Evolutionary conservation across 2,329 filamentous ascomycete genomes (phyloP).

Genomic region (Parasarocladium wereldwijsianum): DNA sequence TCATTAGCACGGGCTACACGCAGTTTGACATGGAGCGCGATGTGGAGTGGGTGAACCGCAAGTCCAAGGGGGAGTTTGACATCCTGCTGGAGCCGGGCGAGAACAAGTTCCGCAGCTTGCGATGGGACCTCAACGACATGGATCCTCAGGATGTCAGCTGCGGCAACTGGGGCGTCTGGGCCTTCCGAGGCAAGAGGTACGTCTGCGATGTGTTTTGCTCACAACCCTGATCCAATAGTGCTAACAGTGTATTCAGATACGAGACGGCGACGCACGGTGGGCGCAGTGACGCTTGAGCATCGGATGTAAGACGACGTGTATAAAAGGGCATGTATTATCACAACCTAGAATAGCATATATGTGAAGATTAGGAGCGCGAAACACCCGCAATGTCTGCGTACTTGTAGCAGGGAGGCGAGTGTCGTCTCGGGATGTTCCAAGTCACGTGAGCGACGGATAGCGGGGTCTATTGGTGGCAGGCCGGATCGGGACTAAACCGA

Average conservation of each 20-base stretch:
- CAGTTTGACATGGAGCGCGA: constrained; percentile 90
- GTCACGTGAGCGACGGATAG: too few relatives aligned
- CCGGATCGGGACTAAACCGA: too few relatives aligned
- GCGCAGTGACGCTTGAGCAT: too few relatives aligned
- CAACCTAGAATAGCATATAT: not conserved
- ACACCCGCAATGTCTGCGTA: too few relatives aligned
- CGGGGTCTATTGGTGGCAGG: too few relatives aligned
- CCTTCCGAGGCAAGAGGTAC: constrained; percentile 91
- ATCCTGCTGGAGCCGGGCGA: constrained; percentile 82
- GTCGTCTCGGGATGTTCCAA: too few relatives aligned
- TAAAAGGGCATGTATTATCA: constrained; percentile 1
- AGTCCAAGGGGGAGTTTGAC: constrained; percentile 81
- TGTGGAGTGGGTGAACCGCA: constrained; percentile 76
- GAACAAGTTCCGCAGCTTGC: constrained; percentile 82
- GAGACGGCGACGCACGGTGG: constrained; percentile 46
- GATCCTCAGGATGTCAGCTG: constrained; percentile 90
- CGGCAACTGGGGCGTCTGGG: constrained; percentile 96
- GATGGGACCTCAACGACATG: constrained; percentile 94
- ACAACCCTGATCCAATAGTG: not conserved
- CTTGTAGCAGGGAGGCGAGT: too few relatives aligned
- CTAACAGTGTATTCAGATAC: constrained; percentile 32
- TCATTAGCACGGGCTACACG: constrained; percentile 91
- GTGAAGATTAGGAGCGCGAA: too few relatives aligned
- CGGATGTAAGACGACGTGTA: constrained; percentile 17
- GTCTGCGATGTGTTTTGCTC: constrained; percentile 12